Evolutionary conservation across 2,329 filamentous ascomycete species (phyloP).

Genomic region (Apiospora kogelbergensis): DNA sequence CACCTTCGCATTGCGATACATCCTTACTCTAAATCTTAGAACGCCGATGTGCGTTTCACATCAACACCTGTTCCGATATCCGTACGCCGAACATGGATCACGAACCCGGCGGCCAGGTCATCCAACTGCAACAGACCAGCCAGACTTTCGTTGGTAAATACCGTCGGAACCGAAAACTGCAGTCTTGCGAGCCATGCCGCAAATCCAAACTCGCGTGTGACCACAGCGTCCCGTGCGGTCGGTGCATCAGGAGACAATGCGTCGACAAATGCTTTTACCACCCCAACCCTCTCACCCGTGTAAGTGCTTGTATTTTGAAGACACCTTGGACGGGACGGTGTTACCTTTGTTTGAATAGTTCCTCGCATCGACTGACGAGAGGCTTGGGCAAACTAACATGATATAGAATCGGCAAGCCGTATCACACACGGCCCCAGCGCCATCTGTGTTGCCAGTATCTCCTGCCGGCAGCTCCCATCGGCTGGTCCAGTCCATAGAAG

Average conservation of each 20-base stretch:
- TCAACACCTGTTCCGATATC: not conserved
- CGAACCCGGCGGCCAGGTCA: conserved; percentile 26
- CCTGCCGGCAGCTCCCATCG: not conserved
- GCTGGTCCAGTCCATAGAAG: not conserved
- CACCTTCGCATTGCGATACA: not conserved
- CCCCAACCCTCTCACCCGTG: conserved; percentile 32
- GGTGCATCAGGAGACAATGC: conserved; percentile 31
- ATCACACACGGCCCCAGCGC: not conserved
- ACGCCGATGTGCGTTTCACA: not conserved
- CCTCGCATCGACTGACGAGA: not conserved
- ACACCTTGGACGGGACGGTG: not conserved
- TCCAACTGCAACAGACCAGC: conserved; percentile 25
- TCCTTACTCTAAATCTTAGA: not conserved
- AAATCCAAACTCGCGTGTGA: conserved; percentile 36
- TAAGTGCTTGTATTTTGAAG: conserved; percentile 18
- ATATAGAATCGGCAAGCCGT: not conserved
- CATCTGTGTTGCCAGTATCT: not conserved
- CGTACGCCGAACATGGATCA: not conserved
- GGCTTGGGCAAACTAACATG: not conserved
- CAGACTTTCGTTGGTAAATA: conserved; percentile 30
- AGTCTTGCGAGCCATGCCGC: conserved; percentile 34
- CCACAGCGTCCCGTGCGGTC: conserved; percentile 35
- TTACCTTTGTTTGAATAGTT: not conserved
- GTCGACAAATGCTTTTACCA: conserved; percentile 34
- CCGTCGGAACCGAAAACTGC: conserved; percentile 35